A percentile compares a stretch with the other conserved stretches of the same genome.
Evolutionary conservation across 768 basidiomycete species (phyloP).

Genomic region (Pulveroboletus sp.): DNA sequence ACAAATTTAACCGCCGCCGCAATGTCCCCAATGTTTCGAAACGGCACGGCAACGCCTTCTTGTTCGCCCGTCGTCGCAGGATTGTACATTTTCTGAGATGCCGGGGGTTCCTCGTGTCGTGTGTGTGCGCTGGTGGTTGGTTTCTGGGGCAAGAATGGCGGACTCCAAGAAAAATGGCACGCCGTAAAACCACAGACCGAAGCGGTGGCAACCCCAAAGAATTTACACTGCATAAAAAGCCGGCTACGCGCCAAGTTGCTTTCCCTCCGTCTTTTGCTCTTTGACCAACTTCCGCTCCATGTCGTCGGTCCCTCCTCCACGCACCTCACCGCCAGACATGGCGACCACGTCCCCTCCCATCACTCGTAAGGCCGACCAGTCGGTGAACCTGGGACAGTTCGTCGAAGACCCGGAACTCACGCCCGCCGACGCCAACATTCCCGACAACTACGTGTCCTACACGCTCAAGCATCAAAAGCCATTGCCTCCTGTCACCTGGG

Average conservation of each 20-base stretch:
- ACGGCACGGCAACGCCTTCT: too few species aligned
- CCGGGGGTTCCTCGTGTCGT: too few species aligned
- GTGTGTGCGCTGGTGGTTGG: background rate
- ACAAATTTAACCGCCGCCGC: too few species aligned
- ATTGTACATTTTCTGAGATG: too few species aligned
- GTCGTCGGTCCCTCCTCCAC: conserved; percentile 25
- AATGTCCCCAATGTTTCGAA: too few species aligned
- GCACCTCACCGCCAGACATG: conserved; percentile 16
- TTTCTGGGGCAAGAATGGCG: too few species aligned
- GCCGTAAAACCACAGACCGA: background rate
- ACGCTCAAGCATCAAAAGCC: conserved; percentile 67
- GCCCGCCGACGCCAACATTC: conserved; percentile 58
- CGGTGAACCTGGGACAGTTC: conserved; percentile 6
- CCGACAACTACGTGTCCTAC: conserved; percentile 81
- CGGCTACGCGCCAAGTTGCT: background rate
- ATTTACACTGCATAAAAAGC: conserved; percentile 29
- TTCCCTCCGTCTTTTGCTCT: conserved; percentile 13
- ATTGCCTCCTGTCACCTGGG: conserved; percentile 64
- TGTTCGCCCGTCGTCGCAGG: background rate
- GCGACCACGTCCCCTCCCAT: conserved; percentile 9
- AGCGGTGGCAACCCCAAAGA: conserved; percentile 35
- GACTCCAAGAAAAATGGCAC: background rate
- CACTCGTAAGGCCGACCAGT: conserved; percentile 4
- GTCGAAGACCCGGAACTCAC: conserved; percentile 27
- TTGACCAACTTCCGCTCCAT: conserved; percentile 25